Percentiles rank a stretch among this genome's conserved stretches.
Conservation (phyloP, 139 green algal species). For the Pleodorina starrii region DNA sequence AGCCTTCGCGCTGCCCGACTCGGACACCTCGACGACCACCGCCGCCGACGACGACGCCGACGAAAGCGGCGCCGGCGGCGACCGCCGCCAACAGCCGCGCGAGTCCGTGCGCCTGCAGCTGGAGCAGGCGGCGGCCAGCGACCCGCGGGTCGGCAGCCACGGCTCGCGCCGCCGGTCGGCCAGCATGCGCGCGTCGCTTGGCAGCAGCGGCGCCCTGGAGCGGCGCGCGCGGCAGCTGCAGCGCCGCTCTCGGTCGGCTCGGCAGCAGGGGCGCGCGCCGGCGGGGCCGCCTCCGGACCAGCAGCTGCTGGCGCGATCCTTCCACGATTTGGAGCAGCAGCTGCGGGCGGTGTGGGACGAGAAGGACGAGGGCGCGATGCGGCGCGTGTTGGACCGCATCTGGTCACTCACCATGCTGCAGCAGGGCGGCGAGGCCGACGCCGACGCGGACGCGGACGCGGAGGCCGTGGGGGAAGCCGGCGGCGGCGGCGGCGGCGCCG, state of each 20-base stretch:
- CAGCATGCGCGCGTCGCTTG: neutral
- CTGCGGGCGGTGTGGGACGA: constrained; percentile 39
- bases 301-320: constrained; percentile 16
- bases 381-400: constrained; percentile 42
- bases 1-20: neutral
- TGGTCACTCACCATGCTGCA: constrained; percentile 45
- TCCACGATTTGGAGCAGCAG: constrained; percentile 42
- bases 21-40: neutral
- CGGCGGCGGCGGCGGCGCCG: neutral
- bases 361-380: constrained; percentile 2
- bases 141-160: neutral
- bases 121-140: neutral
- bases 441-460: neutral
- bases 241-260: neutral
- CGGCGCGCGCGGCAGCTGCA: neutral
- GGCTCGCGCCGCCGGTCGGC: neutral
- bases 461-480: no score
- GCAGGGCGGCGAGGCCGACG: neutral
- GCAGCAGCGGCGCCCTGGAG: neutral
- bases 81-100: neutral
- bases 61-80: neutral
- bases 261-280: no score
- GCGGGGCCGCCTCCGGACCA: neutral
- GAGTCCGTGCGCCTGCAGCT: neutral
- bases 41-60: neutral